A percentile compares a stretch with the other conserved stretches of the same genome.
Conservation (phyloP, 2,329 filamentous ascomycete species). For the Erysiphe pulchra region DNA sequence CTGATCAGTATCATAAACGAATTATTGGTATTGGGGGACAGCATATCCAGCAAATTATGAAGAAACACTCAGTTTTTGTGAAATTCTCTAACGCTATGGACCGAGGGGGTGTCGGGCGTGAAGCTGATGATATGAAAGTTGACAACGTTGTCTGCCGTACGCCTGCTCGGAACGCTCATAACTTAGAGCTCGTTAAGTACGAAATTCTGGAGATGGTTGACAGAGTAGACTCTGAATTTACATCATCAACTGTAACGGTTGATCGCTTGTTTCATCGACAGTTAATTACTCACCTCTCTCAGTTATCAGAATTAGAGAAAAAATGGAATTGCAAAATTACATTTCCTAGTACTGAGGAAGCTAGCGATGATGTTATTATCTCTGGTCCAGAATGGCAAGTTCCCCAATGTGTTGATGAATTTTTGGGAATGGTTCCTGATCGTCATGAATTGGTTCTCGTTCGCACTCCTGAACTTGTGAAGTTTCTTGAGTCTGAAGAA, state of each 20-base stretch:
- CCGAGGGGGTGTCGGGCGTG: conserved; percentile 65
- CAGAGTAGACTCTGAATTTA: conserved; percentile 66
- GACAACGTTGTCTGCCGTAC: conserved; percentile 98
- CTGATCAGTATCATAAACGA: conserved; percentile 96
- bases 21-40: conserved; percentile 97
- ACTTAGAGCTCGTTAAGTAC: conserved; percentile 87
- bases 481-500: conserved; percentile 57
- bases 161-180: conserved; percentile 87
- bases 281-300: conserved; percentile 61
- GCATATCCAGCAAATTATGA: conserved; percentile 99
- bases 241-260: conserved; percentile 76
- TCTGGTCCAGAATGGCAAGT: conserved; percentile 97
- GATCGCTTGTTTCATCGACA: conserved; percentile 90
- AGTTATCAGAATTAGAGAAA: conserved; percentile 89
- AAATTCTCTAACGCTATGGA: conserved; percentile 99
- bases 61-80: conserved; percentile 98
- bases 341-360: conserved; percentile 91
- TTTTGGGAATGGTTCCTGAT: conserved; percentile 93
- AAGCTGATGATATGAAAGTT: conserved; percentile 94
- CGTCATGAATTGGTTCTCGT: conserved; percentile 76
- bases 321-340: conserved; percentile 99
- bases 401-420: conserved; percentile 84
- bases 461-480: conserved; percentile 47
- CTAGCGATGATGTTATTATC: conserved; percentile 85
- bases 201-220: conserved; percentile 99